Evolutionary conservation across 2,329 filamentous ascomycete genomes (phyloP).

Genomic region (Alternaria triticimaculans): DNA sequence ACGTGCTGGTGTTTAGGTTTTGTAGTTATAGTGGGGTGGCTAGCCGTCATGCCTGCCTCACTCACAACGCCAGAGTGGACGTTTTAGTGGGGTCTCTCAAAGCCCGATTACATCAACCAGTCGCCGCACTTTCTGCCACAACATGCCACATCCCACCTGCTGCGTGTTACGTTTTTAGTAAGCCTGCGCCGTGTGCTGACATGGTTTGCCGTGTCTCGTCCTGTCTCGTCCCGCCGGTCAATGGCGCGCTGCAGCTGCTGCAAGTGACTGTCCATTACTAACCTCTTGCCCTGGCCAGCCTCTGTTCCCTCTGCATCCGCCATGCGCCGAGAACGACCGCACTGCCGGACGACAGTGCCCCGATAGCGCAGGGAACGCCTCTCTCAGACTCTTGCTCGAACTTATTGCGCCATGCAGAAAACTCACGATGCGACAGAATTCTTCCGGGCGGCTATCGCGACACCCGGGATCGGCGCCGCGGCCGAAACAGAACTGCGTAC

Average conservation of each 20-base stretch:
- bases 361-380: neutral
- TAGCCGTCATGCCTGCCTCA: conserved; percentile 17
- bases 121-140: conserved; percentile 9
- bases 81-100: conserved; percentile 12
- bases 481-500: conserved; percentile 28
- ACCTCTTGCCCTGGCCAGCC: conserved; percentile 9
- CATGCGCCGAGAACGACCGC: conserved; percentile 15
- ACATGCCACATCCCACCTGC: conserved; percentile 2
- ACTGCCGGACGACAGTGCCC: conserved; percentile 7
- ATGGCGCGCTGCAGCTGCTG: neutral
- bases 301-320: conserved; percentile 2
- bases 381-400: conserved; percentile 5
- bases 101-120: conserved; percentile 22
- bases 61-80: conserved; percentile 12
- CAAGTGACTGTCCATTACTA: conserved; percentile 16
- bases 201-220: neutral
- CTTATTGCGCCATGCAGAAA: neutral
- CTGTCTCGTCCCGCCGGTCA: neutral
- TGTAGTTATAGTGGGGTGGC: conserved; percentile 26
- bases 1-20: conserved; percentile 18
- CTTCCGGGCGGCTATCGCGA: conserved; percentile 30
- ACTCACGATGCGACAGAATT: conserved; percentile 19
- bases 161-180: conserved; percentile 1
- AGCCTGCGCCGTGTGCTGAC: conserved; percentile 7
- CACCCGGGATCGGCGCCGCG: conserved; percentile 31